Evolutionary conservation across 75 land plant genomes (phyloP).

Genomic region (Cunninghamia lanceolata): DNA sequence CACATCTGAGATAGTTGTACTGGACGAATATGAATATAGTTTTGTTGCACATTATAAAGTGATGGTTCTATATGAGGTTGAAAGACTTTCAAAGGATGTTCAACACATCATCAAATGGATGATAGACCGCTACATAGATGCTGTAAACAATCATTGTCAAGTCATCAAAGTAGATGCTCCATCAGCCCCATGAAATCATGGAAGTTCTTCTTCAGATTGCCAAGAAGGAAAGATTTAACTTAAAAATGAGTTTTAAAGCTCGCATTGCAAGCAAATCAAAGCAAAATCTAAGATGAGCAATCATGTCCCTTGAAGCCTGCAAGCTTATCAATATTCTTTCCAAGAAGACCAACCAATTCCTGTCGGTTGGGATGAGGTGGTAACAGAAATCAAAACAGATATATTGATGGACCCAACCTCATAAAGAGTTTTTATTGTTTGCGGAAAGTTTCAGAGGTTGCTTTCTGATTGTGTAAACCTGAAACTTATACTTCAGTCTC

Average conservation of each 20-base stretch:
- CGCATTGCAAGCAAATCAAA: conserved; percentile 39
- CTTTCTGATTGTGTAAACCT: conserved; percentile 42
- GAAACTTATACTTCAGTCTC: conserved; percentile 43
- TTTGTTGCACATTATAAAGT: conserved; percentile 24
- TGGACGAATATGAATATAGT: conserved; percentile 30
- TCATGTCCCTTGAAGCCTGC: conserved; percentile 64
- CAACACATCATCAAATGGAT: conserved; percentile 52
- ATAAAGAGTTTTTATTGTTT: conserved; percentile 15
- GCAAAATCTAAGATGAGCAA: conserved; percentile 46
- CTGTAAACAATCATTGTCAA: conserved; percentile 39
- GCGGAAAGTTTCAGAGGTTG: conserved; percentile 41
- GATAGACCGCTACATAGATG: conserved; percentile 40
- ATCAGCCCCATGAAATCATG: conserved; percentile 42
- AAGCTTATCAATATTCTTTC: conserved; percentile 22
- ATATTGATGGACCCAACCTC: neutral
- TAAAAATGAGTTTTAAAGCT: conserved; percentile 37
- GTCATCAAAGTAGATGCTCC: conserved; percentile 36
- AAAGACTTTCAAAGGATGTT: conserved; percentile 28
- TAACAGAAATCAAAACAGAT: neutral
- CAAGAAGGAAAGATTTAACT: conserved; percentile 37
- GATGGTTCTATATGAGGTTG: conserved; percentile 39
- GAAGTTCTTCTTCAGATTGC: conserved; percentile 42
- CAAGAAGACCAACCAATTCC: conserved; percentile 4
- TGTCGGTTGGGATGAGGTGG: neutral
- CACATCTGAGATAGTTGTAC: conserved; percentile 7